Base-by-base conservation (phyloP, 371 early-diverging fungal species). In the Fennellomyces sp. region DNA sequence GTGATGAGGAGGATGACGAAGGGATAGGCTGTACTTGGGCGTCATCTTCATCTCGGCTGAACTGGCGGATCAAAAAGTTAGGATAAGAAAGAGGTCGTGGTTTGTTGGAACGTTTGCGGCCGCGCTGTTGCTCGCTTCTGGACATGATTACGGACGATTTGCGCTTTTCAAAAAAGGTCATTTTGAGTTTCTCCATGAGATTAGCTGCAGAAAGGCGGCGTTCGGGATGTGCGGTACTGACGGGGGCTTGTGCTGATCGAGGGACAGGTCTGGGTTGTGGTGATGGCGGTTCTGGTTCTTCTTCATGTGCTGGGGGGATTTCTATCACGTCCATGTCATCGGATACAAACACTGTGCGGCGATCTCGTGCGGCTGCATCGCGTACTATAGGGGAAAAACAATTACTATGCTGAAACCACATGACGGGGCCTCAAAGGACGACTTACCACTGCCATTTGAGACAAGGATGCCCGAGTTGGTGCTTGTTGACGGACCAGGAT, bases 161-260 rank as follows among this genome's bases (percentile, higher is more conserved):
- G 15, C 73, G 63, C 48, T 76, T 76, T 49, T 76, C 76, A 52
- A 76, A 70, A 53, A 76, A 70, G 28, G 66, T 65, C 58, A 65
- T 68, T 52, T 76, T 76, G 23, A 76, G 47, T 41, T 76, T 76
- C 31, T 69, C 76, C 69, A 76, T 62, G 35, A 68, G 38, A 36
- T 63, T 61, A 3, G 63, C 33, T 17, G 60, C 47, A 31, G 28
- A 60, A 23, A 54, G 64, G 36, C 63, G 60, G 64, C 23, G 63
- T 25, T 60, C 65, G 25, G 31, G 54, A 47, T 59, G 60, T 59
- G 56, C 29, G 55, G 54, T 39, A 17, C 48, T 38, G 19, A 50
- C 39, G 21, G 28, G 50, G 27, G 31, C 19, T 63, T 42, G 35
- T 38, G 23, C 56, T 42, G 55, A 49, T 23, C 29, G 65, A 6